Conservation (phyloP, 179 eudicot species). For the Drosera spatulata region DNA sequence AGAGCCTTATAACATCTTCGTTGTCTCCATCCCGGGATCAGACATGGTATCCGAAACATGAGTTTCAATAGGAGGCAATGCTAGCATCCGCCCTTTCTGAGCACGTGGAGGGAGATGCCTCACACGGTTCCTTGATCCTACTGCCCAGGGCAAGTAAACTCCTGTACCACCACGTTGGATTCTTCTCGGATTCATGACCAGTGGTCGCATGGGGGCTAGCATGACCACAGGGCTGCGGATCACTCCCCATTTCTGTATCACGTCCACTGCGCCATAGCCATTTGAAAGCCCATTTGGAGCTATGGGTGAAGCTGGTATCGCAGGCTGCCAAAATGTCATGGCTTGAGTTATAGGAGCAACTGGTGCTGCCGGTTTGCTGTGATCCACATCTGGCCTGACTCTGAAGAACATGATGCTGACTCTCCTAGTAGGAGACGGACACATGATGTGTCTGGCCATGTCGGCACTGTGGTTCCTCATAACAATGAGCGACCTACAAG, state of each 20-base stretch:
- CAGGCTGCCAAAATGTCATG: slow-evolving; percentile 71
- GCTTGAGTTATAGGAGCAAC: slow-evolving; percentile 28
- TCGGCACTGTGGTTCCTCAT: slow-evolving; percentile 96
- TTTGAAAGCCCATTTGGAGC: slow-evolving; percentile 24
- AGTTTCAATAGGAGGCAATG: slow-evolving; percentile 27
- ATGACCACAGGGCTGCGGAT: slow-evolving; percentile 54
- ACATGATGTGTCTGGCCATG: slow-evolving; percentile 72
- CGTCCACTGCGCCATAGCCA: slow-evolving; percentile 20
- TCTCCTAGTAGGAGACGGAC: slow-evolving; percentile 66
- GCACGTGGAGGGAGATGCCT: slow-evolving; percentile 93
- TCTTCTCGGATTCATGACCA: slow-evolving; percentile 38
- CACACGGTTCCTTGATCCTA: slow-evolving; percentile 45
- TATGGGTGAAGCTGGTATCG: slow-evolving; percentile 22
- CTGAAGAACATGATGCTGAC: slow-evolving; percentile 71
- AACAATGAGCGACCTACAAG: slow-evolving; percentile 64
- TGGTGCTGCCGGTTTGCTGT: slow-evolving; percentile 11
- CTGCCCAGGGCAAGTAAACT: slow-evolving; percentile 82
- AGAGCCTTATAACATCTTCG: background rate
- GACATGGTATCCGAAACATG: slow-evolving; percentile 35
- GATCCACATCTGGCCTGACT: slow-evolving; percentile 39
- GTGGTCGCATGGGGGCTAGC: slow-evolving; percentile 64
- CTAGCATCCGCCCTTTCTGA: slow-evolving; percentile 49
- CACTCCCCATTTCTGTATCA: slow-evolving; percentile 45
- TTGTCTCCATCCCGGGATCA: slow-evolving; percentile 36
- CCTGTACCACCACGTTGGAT: slow-evolving; percentile 64